These are phyloP conservation scores for Arthrobotrys megalospora DNA, from an alignment of 2,329 filamentous ascomycete species.

Conservation along the genomic window DNA sequence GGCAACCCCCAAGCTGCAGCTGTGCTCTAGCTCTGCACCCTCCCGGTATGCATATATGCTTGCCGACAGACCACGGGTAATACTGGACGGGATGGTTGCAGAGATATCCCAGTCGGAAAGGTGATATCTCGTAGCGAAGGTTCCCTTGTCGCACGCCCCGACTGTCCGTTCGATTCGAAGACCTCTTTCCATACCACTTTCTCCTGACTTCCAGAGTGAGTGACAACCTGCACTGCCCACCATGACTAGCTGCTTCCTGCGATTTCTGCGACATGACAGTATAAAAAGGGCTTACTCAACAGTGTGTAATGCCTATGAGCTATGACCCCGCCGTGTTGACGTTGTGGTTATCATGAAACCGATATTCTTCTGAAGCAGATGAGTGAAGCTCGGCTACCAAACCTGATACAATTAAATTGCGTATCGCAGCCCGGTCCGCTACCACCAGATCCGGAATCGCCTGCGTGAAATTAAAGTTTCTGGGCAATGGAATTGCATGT, in stretches of 20 bases:
- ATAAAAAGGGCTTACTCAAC: constrained; percentile 27
- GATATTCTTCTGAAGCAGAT: constrained; percentile 51
- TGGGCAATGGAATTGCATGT: constrained; percentile 26
- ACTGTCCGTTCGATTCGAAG: constrained; percentile 25
- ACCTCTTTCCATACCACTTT: constrained; percentile 32
- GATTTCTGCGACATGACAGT: neutral
- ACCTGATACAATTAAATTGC: constrained; percentile 62
- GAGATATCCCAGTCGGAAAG: constrained; percentile 48
- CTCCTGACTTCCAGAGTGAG: constrained; percentile 25
- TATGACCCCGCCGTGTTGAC: constrained; percentile 58
- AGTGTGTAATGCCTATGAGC: constrained; percentile 25
- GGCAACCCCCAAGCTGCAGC: constrained; percentile 44
- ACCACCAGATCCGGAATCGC: constrained; percentile 46
- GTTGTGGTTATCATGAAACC: constrained; percentile 61
- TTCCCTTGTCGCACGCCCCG: constrained; percentile 47
- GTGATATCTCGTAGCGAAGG: constrained; percentile 38
- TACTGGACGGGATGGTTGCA: constrained; percentile 54
- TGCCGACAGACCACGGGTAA: constrained; percentile 47
- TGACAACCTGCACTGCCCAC: neutral
- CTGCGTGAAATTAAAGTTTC: constrained; percentile 41
- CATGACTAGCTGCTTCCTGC: neutral
- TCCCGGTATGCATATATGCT: constrained; percentile 55
- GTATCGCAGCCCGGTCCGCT: constrained; percentile 47
- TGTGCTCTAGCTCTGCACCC: constrained; percentile 30
- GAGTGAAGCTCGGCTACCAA: constrained; percentile 59